A percentile compares a stretch with the other conserved stretches of the same genome.
phyloP scores from a whole-genome alignment of 768 basidiomycete genomes.

The Termitomyces sp. region DNA sequence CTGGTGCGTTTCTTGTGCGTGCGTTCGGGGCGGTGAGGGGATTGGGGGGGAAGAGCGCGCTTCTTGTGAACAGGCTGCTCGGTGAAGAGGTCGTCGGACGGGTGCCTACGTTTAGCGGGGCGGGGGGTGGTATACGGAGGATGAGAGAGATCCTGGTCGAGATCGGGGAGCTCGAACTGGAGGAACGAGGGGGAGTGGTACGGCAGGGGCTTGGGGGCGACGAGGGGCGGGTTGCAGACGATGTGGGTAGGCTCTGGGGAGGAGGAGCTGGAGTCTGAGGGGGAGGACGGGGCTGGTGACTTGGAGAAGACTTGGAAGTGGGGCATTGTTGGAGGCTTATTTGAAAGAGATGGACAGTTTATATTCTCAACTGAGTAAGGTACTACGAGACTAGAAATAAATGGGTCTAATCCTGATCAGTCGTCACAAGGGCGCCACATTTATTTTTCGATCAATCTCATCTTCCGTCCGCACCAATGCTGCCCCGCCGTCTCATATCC shows the following conservation, averaged over 20 bases:
- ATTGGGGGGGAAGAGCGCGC: constrained; percentile 3
- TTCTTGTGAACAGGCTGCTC: constrained; percentile 14
- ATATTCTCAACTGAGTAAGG: constrained; percentile 21
- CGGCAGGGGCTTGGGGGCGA: constrained; percentile 64
- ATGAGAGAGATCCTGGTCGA: constrained; percentile 64
- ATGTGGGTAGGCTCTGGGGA: constrained; percentile 35
- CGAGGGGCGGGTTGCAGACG: constrained; percentile 58
- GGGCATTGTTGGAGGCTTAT: constrained; percentile 16
- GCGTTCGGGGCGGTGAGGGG: constrained; percentile 2
- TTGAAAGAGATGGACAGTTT: constrained; percentile 3
- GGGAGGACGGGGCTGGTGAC: not conserved
- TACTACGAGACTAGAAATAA: constrained; percentile 1
- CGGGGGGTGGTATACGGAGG: constrained; percentile 48
- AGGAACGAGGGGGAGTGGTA: constrained; percentile 67
- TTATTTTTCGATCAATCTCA: constrained; percentile 8
- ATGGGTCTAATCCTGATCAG: constrained; percentile 6
- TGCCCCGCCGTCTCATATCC: constrained; percentile 10
- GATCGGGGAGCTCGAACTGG: constrained; percentile 60
- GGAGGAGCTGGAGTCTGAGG: constrained; percentile 24
- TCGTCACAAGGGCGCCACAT: constrained; percentile 14
- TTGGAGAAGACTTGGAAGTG: constrained; percentile 7
- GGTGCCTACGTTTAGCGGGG: constrained; percentile 46
- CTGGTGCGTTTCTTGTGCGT: constrained; percentile 10
- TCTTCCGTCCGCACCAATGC: constrained; percentile 5
- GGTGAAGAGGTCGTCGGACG: constrained; percentile 12